Percentiles rank a stretch among this genome's conserved stretches.
phyloP scores from a whole-genome alignment of 345 rosid species.

The Rhizophora mangle region DNA sequence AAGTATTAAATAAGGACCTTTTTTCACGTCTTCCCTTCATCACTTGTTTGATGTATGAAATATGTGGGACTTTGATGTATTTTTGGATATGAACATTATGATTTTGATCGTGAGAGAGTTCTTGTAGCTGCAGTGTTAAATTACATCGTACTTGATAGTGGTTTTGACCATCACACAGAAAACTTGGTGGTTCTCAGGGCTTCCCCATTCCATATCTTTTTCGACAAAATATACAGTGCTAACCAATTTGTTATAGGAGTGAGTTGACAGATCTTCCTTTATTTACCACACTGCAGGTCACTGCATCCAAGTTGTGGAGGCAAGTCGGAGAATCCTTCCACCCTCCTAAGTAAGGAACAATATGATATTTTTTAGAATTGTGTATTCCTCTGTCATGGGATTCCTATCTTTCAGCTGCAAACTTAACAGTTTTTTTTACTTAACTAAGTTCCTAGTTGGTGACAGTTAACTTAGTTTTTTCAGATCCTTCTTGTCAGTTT shows the following conservation, averaged over 20 bases:
- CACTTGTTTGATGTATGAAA: no score
- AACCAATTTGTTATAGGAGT: background rate
- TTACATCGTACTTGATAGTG: background rate
- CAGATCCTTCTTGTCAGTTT: background rate
- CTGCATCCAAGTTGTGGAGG: conserved; percentile 73
- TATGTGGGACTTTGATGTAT: no score
- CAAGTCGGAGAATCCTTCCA: conserved; percentile 89
- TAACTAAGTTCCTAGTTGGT: background rate
- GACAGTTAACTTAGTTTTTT: background rate
- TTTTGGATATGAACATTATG: no score
- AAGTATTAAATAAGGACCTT: no score
- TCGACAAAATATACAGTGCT: background rate
- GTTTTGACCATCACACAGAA: no score
- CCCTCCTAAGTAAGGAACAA: conserved; percentile 74
- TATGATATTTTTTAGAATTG: conserved; percentile 1
- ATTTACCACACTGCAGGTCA: conserved; percentile 52
- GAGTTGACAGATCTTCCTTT: conserved; percentile 12
- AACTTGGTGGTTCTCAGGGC: no score
- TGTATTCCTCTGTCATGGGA: background rate
- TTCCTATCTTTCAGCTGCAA: background rate
- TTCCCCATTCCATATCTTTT: no score
- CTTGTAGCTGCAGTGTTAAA: no score
- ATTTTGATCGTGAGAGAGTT: no score
- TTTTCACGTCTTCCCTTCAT: no score
- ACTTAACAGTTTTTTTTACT: background rate